Percentiles rank a stretch among this genome's conserved stretches.
These are phyloP conservation scores for Phoma sp. DNA, from an alignment of 2,329 filamentous ascomycete species.

Conservation along the genomic window DNA sequence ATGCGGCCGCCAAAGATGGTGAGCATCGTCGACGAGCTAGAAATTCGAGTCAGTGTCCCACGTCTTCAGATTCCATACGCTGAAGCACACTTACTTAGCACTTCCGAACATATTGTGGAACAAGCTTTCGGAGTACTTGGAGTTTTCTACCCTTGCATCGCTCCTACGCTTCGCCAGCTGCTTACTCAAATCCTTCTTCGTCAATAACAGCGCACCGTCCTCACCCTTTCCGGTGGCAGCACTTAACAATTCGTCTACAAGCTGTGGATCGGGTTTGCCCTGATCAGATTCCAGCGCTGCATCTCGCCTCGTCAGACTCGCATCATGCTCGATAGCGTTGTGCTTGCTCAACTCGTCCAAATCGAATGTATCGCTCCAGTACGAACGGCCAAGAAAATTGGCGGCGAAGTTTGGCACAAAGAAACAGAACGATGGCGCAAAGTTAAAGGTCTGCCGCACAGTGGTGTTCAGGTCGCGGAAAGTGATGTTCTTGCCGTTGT, in stretches of 20 bases:
- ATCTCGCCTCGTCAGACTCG: constrained; percentile 38
- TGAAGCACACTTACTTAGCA: constrained; percentile 39
- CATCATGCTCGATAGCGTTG: constrained; percentile 46
- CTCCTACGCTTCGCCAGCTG: constrained; percentile 43
- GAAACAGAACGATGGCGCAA: constrained; percentile 41
- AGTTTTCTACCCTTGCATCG: constrained; percentile 46
- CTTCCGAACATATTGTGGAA: constrained; percentile 53
- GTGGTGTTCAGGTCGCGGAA: constrained; percentile 35
- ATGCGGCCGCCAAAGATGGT: constrained; percentile 50
- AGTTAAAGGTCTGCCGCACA: constrained; percentile 39
- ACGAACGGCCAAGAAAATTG: constrained; percentile 28
- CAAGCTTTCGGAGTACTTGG: constrained; percentile 43
- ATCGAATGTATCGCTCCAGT: constrained; percentile 31
- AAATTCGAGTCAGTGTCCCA: neutral
- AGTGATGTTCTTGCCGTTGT: constrained; percentile 41
- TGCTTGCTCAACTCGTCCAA: constrained; percentile 42
- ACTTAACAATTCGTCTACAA: constrained; percentile 45
- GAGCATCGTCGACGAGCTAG: constrained; percentile 52
- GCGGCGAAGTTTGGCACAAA: constrained; percentile 40
- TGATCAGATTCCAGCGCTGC: constrained; percentile 47
- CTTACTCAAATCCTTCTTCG: constrained; percentile 46
- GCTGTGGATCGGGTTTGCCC: constrained; percentile 45
- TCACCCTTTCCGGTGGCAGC: constrained; percentile 48
- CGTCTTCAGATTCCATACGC: neutral
- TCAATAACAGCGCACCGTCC: constrained; percentile 42